These are phyloP conservation scores for Sclerotinia trifoliorum DNA, from an alignment of 2,329 filamentous ascomycete genomes.

Conservation along the genomic window DNA sequence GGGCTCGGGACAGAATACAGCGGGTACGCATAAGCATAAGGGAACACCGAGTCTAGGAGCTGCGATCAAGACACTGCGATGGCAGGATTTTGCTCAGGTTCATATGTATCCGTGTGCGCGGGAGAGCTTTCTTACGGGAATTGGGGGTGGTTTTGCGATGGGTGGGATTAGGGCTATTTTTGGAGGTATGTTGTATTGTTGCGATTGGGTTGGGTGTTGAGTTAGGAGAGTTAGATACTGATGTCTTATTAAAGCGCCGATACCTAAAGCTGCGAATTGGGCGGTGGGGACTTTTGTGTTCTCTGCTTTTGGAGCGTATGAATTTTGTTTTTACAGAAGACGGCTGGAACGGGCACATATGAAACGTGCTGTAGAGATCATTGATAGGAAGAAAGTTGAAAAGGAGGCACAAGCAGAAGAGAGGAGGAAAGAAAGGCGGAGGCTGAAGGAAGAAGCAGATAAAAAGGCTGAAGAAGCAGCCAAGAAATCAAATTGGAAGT, in stretches of 20 bases:
- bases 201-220: background rate
- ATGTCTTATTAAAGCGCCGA: constrained; percentile 49
- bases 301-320: constrained; percentile 70
- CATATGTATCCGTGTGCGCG: constrained; percentile 81
- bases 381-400: constrained; percentile 69
- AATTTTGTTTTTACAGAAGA: constrained; percentile 77
- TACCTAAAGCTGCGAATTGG: constrained; percentile 76
- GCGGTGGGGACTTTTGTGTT: constrained; percentile 75
- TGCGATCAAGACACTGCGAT: constrained; percentile 64
- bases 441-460: constrained; percentile 46
- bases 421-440: constrained; percentile 45
- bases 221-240: background rate
- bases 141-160: constrained; percentile 72
- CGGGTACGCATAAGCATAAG: constrained; percentile 30
- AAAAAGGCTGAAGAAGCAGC: constrained; percentile 32
- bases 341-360: constrained; percentile 77
- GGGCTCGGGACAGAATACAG: constrained; percentile 40
- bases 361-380: constrained; percentile 79
- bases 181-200: constrained; percentile 57
- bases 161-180: constrained; percentile 73
- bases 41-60: constrained; percentile 51
- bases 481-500: constrained; percentile 37
- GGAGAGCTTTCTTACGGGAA: constrained; percentile 78
- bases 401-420: constrained; percentile 51
- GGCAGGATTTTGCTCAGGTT: constrained; percentile 67